phyloP scores from a whole-genome alignment of 257 asterid species.

The Petunia axillaris region DNA sequence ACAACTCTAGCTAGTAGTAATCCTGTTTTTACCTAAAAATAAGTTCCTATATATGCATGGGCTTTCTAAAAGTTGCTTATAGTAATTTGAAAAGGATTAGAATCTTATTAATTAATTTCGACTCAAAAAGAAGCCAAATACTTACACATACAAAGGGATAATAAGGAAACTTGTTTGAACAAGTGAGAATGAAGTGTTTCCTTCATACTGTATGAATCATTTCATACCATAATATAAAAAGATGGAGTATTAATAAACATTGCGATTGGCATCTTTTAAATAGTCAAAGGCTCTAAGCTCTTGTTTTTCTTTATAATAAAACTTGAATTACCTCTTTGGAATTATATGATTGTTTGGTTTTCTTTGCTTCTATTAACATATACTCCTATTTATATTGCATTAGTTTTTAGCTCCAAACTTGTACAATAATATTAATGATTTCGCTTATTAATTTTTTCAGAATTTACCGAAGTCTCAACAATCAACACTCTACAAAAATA shows the following conservation, averaged over 20 bases:
- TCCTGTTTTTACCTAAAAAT: too few species aligned
- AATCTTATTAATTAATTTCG: not conserved
- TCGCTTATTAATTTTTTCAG: too few species aligned
- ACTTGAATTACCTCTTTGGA: not conserved
- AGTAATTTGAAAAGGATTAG: too few species aligned
- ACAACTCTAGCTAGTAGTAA: too few species aligned
- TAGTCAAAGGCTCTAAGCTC: not conserved
- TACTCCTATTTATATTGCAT: not conserved
- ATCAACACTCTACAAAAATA: not conserved
- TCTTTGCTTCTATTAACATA: not conserved
- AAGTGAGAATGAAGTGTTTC: not conserved
- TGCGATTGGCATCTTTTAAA: not conserved
- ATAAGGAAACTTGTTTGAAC: not conserved
- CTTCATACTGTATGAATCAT: not conserved
- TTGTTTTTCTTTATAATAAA: not conserved
- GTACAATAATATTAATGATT: not conserved
- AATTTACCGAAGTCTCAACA: too few species aligned
- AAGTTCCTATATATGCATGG: not conserved
- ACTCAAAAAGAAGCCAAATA: not conserved
- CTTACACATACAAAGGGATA: not conserved
- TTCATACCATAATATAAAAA: not conserved
- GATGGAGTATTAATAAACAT: too few species aligned
- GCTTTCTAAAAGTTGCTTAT: not conserved
- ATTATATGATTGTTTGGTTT: constrained; percentile 1
- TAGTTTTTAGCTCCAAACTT: not conserved